A percentile compares a stretch with the other conserved stretches of the same genome.
phyloP scores from a whole-genome alignment of 306 rosid species.

The Quercus robur region DNA sequence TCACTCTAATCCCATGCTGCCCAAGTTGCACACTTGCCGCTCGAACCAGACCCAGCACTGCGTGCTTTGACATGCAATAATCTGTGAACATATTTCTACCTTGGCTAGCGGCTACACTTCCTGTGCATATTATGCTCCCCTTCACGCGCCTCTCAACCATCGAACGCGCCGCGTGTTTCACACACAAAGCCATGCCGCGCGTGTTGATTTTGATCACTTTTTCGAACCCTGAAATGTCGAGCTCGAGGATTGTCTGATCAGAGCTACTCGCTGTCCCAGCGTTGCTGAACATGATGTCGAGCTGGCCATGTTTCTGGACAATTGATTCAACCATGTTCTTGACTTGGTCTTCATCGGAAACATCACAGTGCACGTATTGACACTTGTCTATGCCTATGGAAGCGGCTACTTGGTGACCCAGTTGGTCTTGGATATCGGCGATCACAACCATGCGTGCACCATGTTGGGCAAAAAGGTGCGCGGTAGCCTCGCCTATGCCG shows the following conservation, averaged over 20 bases:
- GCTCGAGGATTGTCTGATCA: conserved; percentile 32
- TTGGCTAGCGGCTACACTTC: conserved; percentile 6
- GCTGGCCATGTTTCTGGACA: conserved; percentile 26
- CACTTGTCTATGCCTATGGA: conserved; percentile 39
- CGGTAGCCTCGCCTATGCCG: conserved; percentile 62
- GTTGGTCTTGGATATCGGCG: conserved; percentile 49
- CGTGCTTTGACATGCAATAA: conserved; percentile 50
- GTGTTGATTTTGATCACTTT: conserved; percentile 19
- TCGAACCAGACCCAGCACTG: conserved; percentile 41
- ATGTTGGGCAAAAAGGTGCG: conserved; percentile 25
- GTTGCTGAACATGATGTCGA: conserved; percentile 64
- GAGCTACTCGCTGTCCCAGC: conserved; percentile 28
- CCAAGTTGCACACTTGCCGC: conserved; percentile 45
- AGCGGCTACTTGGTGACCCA: conserved; percentile 34
- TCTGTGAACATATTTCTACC: not conserved
- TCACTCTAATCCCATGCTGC: conserved; percentile 43
- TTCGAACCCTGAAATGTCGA: conserved; percentile 30
- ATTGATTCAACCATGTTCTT: conserved; percentile 26
- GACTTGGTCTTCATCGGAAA: conserved; percentile 45
- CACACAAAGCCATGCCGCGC: conserved; percentile 29
- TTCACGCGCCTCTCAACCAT: conserved; percentile 43
- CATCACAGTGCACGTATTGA: conserved; percentile 52
- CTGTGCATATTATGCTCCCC: conserved; percentile 49
- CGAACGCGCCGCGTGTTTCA: conserved; percentile 49
- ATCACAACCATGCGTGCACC: conserved; percentile 50